These are phyloP conservation scores for Fermentozyma sake DNA, from an alignment of 1,139 yeast species.

Conservation along the genomic window DNA sequence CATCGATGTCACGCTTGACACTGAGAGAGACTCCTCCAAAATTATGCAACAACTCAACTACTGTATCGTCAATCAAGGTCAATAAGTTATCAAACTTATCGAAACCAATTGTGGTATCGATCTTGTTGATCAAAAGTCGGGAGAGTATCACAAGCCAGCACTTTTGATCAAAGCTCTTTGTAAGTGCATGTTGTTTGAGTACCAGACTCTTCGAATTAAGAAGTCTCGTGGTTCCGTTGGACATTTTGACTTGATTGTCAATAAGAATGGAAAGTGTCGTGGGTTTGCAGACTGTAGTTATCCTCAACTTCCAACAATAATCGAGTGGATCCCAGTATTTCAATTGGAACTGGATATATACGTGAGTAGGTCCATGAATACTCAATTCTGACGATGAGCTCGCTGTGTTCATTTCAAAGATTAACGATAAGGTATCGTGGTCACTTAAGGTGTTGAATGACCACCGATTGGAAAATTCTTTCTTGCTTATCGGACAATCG, in stretches of 20 bases:
- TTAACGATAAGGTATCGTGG: slow-evolving; percentile 24
- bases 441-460: slow-evolving; percentile 18
- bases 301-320: slow-evolving; percentile 21
- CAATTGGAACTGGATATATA: slow-evolving; percentile 29
- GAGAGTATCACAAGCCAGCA: slow-evolving; percentile 29
- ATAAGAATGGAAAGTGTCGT: slow-evolving; percentile 25
- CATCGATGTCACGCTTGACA: slow-evolving; percentile 4
- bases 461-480: slow-evolving; percentile 36
- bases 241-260: slow-evolving; percentile 13
- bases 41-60: slow-evolving; percentile 24
- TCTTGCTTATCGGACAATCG: slow-evolving; percentile 28
- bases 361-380: slow-evolving; percentile 16
- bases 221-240: slow-evolving; percentile 12
- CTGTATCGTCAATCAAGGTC: slow-evolving; percentile 20
- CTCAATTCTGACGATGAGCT: slow-evolving; percentile 17
- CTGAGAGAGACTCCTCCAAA: slow-evolving; percentile 28
- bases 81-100: slow-evolving; percentile 27
- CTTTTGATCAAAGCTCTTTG: slow-evolving; percentile 29
- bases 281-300: slow-evolving; percentile 25
- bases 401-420: slow-evolving; percentile 30
- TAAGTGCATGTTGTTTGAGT: slow-evolving; percentile 22
- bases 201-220: slow-evolving; percentile 17
- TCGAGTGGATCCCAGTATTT: slow-evolving; percentile 22
- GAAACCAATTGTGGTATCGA: slow-evolving; percentile 33
- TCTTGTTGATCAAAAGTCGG: slow-evolving; percentile 28